Base-by-base conservation (phyloP, 148 eudicot genomes). In the Nepenthes mirabilis region DNA sequence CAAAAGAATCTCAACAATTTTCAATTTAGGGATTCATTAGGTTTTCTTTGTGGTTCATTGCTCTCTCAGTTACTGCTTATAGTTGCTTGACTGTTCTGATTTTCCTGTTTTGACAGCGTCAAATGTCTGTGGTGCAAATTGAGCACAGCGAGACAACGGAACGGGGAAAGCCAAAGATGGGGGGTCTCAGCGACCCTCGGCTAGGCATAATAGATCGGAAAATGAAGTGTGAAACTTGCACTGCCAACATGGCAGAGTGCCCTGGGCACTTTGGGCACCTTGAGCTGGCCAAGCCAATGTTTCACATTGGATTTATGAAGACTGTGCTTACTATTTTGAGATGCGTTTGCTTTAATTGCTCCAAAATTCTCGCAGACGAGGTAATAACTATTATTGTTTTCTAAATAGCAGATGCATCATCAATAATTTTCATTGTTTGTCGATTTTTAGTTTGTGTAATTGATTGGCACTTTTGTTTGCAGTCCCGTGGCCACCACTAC, bases 191-290 rank as follows among this genome's bases (percentile, higher is more conserved):
- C n/a, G 99, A 94, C 67, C 80, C 85, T 11, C 66, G 95, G 11
- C 73, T 94, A 4, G 99, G 99, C 12, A 94, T 97, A 1, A 94
- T 94, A 65, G 99, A 94, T 59, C 63, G 99, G 68, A 94, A 94
- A 72, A 64, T 84, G 72, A 94, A 89, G 80, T 94, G 99, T 49
- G 99, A 94, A 66, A 94, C 99, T 3, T 94, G 99, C 62, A 86
- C 83, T 75, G 97, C 97, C 0, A 94, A 76, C 33, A 94, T 89
- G 99, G 95, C 97, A 0, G 99, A 94, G 66, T 94, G 99, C 58
- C 96, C 99, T 2, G 99, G 99, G 13, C 99, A 94, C 60, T 94
- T 94, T 58, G 99, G 99, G 3, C 99, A 94, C 65, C 90, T 94
- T 36, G 99, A 94, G 90, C 93, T 94, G 2, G 99, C 99, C 1